Conservation (phyloP, 2,329 filamentous ascomycete genomes). For the Ophiostoma ulmi region DNA sequence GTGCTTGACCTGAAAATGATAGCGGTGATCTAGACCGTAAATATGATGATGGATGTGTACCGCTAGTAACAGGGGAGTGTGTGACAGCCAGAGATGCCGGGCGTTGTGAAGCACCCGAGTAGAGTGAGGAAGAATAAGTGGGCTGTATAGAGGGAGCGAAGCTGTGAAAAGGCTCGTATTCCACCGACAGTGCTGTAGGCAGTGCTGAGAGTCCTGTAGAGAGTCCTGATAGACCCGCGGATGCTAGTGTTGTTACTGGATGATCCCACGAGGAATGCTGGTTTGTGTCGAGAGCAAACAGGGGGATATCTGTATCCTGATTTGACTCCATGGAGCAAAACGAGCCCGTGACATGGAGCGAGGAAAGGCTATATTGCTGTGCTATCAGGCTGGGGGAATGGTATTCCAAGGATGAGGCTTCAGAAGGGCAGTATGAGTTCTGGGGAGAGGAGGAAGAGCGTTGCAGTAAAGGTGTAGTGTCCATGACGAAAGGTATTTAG, state of each 20-base stretch:
- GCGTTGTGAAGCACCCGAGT: slow-evolving; percentile 36
- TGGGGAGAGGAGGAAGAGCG: slow-evolving; percentile 42
- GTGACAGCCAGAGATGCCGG: slow-evolving; percentile 29
- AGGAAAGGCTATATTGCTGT: slow-evolving; percentile 42
- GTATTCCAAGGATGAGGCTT: slow-evolving; percentile 42
- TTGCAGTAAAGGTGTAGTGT: slow-evolving; percentile 46
- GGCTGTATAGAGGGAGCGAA: slow-evolving; percentile 41
- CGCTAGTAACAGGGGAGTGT: slow-evolving; percentile 11
- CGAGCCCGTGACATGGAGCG: slow-evolving; percentile 39
- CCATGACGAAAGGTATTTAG: slow-evolving; percentile 37
- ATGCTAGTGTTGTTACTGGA: slow-evolving; percentile 38
- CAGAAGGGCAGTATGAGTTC: slow-evolving; percentile 43
- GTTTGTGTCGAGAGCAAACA: slow-evolving; percentile 40
- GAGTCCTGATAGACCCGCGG: slow-evolving; percentile 34
- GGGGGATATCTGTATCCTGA: slow-evolving; percentile 37
- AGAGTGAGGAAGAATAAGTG: slow-evolving; percentile 45
- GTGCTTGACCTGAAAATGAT: background rate
- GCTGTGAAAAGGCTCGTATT: slow-evolving; percentile 48
- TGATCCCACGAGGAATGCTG: slow-evolving; percentile 42
- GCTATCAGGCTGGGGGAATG: slow-evolving; percentile 43
- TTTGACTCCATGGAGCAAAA: slow-evolving; percentile 38
- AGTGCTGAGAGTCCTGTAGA: slow-evolving; percentile 30
- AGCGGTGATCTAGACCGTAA: background rate
- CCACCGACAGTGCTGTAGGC: slow-evolving; percentile 44
- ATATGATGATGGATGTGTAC: slow-evolving; percentile 26